A percentile compares a stretch with the other conserved stretches of the same genome.
These are phyloP conservation scores for Alternaria panax DNA, from an alignment of 2,329 filamentous ascomycete species.

Conservation along the genomic window DNA sequence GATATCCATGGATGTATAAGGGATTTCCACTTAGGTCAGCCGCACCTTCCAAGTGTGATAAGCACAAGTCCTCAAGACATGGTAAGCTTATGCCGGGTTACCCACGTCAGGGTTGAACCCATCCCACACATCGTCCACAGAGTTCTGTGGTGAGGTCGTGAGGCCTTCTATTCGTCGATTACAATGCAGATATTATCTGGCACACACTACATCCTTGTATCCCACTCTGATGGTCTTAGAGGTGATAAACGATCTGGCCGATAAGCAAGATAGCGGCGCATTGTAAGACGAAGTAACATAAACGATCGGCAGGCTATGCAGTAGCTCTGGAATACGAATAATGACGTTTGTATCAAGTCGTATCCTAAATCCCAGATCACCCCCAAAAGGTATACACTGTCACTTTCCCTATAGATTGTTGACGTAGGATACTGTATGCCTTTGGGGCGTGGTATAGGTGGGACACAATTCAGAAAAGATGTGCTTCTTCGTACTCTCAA, in stretches of 20 bases:
- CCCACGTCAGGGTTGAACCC: constrained; percentile 1
- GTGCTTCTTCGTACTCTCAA: too few species aligned
- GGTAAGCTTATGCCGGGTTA: constrained; percentile 1
- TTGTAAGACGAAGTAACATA: neutral
- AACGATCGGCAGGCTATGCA: neutral
- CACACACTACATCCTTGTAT: neutral
- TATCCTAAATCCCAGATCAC: too few species aligned
- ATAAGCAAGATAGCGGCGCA: constrained; percentile 2
- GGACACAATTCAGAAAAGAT: too few species aligned
- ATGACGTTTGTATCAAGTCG: too few species aligned
- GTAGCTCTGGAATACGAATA: neutral
- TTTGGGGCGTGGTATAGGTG: too few species aligned
- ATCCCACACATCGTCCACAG: neutral
- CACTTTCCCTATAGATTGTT: too few species aligned
- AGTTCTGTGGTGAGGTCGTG: neutral
- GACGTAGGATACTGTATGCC: too few species aligned
- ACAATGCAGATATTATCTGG: neutral
- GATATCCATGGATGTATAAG: constrained; percentile 2
- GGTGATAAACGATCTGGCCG: neutral
- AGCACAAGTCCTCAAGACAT: constrained; percentile 5
- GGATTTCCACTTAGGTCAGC: neutral
- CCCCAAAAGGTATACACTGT: too few species aligned
- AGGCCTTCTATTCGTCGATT: neutral
- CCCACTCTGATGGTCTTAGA: neutral
- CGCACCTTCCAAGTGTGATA: neutral